A percentile compares a stretch with the other conserved stretches of the same genome.
Conservation (phyloP, 108 stramenopile species). For the Fragilariopsis cylindrus region DNA sequence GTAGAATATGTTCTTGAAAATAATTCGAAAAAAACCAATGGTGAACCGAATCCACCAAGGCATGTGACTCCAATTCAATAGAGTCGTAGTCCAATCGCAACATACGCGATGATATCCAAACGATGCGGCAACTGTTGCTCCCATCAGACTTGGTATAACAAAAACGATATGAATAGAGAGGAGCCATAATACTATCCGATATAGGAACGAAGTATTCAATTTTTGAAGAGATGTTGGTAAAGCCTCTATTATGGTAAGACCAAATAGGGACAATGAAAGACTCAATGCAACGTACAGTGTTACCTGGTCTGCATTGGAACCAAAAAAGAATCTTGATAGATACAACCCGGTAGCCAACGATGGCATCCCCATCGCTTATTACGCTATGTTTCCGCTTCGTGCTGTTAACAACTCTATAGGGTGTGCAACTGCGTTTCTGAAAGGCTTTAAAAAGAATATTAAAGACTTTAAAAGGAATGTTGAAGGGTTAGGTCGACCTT, state of each 20-base stretch:
- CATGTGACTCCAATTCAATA: constrained; percentile 5
- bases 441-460: no score
- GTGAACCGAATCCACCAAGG: constrained; percentile 42
- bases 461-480: no score
- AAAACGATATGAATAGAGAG: constrained; percentile 24
- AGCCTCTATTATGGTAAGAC: constrained; percentile 53
- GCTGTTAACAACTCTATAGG: no score
- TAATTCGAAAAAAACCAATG: constrained; percentile 3
- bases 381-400: no score
- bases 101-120: constrained; percentile 1
- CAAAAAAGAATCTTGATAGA: neutral
- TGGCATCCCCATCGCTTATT: neutral
- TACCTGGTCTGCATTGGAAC: constrained; percentile 12
- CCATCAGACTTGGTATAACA: constrained; percentile 26
- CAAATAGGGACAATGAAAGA: constrained; percentile 53
- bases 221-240: constrained; percentile 45
- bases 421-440: no score
- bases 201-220: constrained; percentile 14
- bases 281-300: constrained; percentile 26
- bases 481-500: no score
- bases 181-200: constrained; percentile 31
- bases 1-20: constrained; percentile 15
- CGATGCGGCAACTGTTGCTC: constrained; percentile 9
- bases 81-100: neutral
- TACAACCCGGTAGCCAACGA: neutral